These are phyloP conservation scores for Aspergillus neoniger DNA, from an alignment of 2,329 filamentous ascomycete species.

Conservation along the genomic window DNA sequence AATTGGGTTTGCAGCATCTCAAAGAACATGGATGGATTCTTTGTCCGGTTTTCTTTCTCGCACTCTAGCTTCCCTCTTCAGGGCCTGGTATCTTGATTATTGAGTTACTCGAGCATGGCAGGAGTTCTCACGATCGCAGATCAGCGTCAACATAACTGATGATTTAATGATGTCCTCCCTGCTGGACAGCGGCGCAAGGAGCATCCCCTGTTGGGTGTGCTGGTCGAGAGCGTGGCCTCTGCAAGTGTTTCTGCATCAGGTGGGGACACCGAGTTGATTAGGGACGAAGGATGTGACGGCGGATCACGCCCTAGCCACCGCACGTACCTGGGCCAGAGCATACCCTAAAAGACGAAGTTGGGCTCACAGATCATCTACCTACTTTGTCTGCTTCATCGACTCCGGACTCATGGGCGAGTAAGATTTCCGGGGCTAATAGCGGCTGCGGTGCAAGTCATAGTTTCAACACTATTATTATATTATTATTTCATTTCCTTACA, in stretches of 20 bases:
- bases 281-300: constrained; percentile 37
- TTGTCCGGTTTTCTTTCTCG: background rate
- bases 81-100: background rate
- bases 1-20: background rate
- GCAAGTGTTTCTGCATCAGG: constrained; percentile 33
- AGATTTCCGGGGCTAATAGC: constrained; percentile 21
- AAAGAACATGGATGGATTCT: background rate
- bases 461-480: background rate
- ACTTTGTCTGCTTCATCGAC: background rate
- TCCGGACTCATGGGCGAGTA: constrained; percentile 6
- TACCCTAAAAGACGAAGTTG: background rate
- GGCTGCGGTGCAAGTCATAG: constrained; percentile 20
- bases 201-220: constrained; percentile 25
- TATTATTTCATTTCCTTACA: background rate
- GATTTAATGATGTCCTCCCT: constrained; percentile 5
- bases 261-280: constrained; percentile 30
- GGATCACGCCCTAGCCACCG: constrained; percentile 33
- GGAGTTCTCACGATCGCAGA: background rate
- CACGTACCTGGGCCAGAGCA: constrained; percentile 29
- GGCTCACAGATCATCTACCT: constrained; percentile 4
- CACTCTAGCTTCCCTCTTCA: background rate
- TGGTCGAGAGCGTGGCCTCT: constrained; percentile 39
- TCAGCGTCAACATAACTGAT: background rate
- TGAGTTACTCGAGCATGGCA: background rate
- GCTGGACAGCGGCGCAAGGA: constrained; percentile 14